Evolutionary conservation across 257 asterid species (phyloP), one percentile per base, ranked within the genome.

Genomic region (Solanum virginianum): DNA sequence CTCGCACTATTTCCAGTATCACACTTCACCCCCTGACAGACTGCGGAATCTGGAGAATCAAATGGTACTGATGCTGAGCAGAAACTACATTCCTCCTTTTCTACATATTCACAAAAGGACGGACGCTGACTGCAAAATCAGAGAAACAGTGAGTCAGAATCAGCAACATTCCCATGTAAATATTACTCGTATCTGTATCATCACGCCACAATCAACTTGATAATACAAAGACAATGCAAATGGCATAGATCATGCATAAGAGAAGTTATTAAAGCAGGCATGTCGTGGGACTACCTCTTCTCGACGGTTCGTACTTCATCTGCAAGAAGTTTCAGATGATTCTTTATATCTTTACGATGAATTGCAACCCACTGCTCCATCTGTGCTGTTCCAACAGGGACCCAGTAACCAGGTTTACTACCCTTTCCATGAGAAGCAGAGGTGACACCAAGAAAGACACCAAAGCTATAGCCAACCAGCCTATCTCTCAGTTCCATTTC

Each of bases 401-500:
- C 54, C 94, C 95, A 90, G 81, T 83, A 55, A 80, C 90, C 91
- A 86, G 55, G 59, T 82, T 83, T 77, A 71, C 20, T 43, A 80
- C 57, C 74, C 29, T 88, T 85, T 26, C 82, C 70, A 56, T 89
- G 77, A 5, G 88, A 85, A 84, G 81, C 71, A 45, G 93, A 89
- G 72, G 80, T 71, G 18, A 70, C 69, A 84, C 65, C 88, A 79
- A 89, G 85, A 85, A 80, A 45, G 47, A 89, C 90, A 17, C 93
- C 92, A 83, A 92, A 90, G 84, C 88, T 90, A 26, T 87, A 55
- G 82, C 92, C 86, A 17, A 91, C 90, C 63, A 96, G 96, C 93
- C 99, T 94, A 83, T 89, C 92, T 89, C 92, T 83, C 57, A 97
- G 92, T 89, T 97, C 98, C 80, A 83, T 92, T 91, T 97, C 99